Evolutionary conservation across 2,329 filamentous ascomycete species (phyloP), one percentile per base, ranked within the genome.

Genomic region (Cyphellophora attinorum): DNA sequence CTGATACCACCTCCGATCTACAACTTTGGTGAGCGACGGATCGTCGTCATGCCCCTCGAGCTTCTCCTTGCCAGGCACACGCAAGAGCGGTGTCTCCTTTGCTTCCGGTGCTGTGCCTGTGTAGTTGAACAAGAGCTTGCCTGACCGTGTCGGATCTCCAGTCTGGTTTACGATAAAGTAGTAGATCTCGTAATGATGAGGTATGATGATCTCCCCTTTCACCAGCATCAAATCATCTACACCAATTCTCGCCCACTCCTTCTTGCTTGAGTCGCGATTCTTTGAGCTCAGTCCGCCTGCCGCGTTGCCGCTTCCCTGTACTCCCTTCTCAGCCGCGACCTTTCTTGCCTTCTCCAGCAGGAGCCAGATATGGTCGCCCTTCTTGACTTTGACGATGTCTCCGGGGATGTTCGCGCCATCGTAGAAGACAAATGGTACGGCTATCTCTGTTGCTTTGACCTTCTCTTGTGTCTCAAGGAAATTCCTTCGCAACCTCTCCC

Each of bases 131-230:
- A 98, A 65, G 5, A 74, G 65, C 33, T 82, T 80, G 23, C 76
- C 76, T n/a, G 83, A 79, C 2, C 82, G 84, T 2, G 75, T 59
- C 16, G 76, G 82, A 51, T 81, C 85, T 58, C 57, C 51, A 3
- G 65, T 48, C 34, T 56, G 51, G 43, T 96, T 95, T 57, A 93
- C 81, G 55, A 95, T 78, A 61, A 98, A 96, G 62, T 89, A 91
- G 58, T 96, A 91, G 56, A 98, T 86, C 46, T 96, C 89, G 55
- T 93, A 95, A 59, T 98, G 91, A 68, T 94, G 91, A 39, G 91
- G 89, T 49, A 98, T 77, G 36, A 98, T 95, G 30, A 96, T 72
- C 37, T 86, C 84, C 11, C 85, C 86, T 51, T 85, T 72, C 5
- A 98, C 88, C 39, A 95, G 69, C 77, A 98, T 85, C 54, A 98